phyloP scores from a whole-genome alignment of 179 eudicot species.

The Actinidia polygama region DNA sequence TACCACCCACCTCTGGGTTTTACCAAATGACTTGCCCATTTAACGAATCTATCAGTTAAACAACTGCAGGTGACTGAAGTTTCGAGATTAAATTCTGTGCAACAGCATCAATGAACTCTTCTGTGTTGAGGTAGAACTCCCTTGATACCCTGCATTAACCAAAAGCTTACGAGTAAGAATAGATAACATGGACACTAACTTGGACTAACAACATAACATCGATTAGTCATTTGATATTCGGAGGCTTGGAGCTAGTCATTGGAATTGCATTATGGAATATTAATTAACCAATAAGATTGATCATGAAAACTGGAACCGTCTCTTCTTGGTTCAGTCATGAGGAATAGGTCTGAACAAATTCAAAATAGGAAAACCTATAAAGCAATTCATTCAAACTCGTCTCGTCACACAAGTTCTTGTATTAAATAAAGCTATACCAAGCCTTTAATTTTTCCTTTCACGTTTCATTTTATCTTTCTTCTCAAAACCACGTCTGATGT shows the following conservation, averaged over 20 bases:
- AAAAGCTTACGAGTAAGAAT: background rate
- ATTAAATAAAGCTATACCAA: no score
- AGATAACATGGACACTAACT: background rate
- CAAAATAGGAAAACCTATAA: background rate
- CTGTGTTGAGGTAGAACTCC: constrained; percentile 79
- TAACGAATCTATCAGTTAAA: constrained; percentile 9
- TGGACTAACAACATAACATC: background rate
- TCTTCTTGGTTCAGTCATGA: constrained; percentile 3
- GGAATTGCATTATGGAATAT: background rate
- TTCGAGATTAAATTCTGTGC: constrained; percentile 63
- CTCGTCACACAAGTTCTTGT: no score
- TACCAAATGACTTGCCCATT: background rate
- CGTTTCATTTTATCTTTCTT: background rate
- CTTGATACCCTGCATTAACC: constrained; percentile 70
- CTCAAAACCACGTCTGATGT: background rate
- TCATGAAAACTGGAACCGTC: background rate
- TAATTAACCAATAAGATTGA: background rate
- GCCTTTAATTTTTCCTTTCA: no score
- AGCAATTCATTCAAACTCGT: background rate
- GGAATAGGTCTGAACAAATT: background rate
- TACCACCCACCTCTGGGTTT: background rate
- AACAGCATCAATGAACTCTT: constrained; percentile 90
- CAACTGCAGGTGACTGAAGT: constrained; percentile 37
- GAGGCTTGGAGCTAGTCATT: background rate
- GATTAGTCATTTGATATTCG: background rate